Conservation (phyloP, 2,329 filamentous ascomycete genomes). For the Nemania sp. region DNA sequence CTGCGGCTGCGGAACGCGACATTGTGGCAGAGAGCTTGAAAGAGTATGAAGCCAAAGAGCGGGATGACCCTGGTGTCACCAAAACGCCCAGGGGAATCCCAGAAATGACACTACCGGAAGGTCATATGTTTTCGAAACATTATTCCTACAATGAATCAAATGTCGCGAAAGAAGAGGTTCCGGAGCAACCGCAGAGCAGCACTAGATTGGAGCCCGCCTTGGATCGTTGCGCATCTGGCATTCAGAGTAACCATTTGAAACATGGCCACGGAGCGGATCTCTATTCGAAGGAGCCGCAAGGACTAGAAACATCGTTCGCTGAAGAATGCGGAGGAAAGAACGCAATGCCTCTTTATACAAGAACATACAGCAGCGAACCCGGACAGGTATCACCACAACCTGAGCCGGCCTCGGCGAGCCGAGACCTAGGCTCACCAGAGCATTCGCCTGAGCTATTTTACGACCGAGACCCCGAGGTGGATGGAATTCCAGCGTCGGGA, state of each 20-base stretch:
- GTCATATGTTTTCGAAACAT: constrained; percentile 6
- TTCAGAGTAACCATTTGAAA: not conserved
- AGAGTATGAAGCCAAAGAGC: constrained; percentile 44
- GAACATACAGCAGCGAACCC: constrained; percentile 37
- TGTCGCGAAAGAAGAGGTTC: constrained; percentile 5
- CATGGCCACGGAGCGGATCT: constrained; percentile 34
- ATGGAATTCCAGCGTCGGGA: constrained; percentile 28
- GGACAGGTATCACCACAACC: constrained; percentile 10
- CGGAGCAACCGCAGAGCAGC: constrained; percentile 32
- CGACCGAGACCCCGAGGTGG: constrained; percentile 37
- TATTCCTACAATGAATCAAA: not conserved
- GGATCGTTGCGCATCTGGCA: constrained; percentile 12
- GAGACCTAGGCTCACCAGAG: not conserved
- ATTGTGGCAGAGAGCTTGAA: constrained; percentile 41
- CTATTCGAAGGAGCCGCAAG: constrained; percentile 51
- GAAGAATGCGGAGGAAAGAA: constrained; percentile 46
- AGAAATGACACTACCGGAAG: constrained; percentile 26
- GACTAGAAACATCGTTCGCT: constrained; percentile 51
- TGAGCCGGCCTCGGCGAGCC: not conserved
- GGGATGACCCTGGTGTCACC: constrained; percentile 4
- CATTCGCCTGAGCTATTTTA: constrained; percentile 24
- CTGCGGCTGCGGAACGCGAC: constrained; percentile 37
- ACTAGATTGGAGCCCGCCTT: constrained; percentile 27
- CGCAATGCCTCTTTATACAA: constrained; percentile 43
- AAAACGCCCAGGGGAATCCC: constrained; percentile 14